phyloP scores from a whole-genome alignment of 179 eudicot genomes.

The Nepenthes alata region DNA sequence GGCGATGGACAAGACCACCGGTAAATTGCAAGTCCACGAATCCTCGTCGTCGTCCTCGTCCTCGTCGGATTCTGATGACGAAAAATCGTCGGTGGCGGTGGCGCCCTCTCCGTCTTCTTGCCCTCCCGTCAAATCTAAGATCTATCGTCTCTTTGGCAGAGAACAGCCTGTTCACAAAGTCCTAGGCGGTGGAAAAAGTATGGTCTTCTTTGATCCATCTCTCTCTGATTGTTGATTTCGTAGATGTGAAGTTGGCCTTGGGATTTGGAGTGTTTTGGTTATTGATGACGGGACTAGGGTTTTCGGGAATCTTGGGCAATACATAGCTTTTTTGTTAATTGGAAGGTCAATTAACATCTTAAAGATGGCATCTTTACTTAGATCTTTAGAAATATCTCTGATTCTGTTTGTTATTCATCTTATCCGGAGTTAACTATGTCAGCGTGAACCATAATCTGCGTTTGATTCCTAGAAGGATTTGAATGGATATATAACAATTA shows the following conservation, averaged over 20 bases:
- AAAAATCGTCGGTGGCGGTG: constrained; percentile 46
- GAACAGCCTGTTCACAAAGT: constrained; percentile 56
- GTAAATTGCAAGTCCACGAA: constrained; percentile 33
- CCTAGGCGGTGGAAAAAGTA: constrained; percentile 68
- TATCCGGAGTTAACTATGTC: no score
- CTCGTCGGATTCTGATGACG: constrained; percentile 40
- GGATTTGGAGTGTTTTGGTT: no score
- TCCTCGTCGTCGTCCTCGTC: constrained; percentile 48
- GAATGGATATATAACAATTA: no score
- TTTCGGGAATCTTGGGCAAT: background rate
- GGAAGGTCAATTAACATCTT: background rate
- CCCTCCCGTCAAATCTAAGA: constrained; percentile 16
- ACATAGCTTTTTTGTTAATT: background rate
- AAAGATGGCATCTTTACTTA: no score
- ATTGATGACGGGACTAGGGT: no score
- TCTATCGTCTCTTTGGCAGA: constrained; percentile 50
- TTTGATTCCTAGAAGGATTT: no score
- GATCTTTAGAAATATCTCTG: no score
- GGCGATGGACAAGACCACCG: constrained; percentile 49
- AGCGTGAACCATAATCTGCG: no score
- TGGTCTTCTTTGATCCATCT: background rate
- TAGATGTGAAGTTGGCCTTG: no score
- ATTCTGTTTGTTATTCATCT: no score
- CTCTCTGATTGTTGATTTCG: no score
- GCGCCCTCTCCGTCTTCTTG: background rate